phyloP scores from a whole-genome alignment of 768 basidiomycete species.

The Pleurotus djamor region DNA sequence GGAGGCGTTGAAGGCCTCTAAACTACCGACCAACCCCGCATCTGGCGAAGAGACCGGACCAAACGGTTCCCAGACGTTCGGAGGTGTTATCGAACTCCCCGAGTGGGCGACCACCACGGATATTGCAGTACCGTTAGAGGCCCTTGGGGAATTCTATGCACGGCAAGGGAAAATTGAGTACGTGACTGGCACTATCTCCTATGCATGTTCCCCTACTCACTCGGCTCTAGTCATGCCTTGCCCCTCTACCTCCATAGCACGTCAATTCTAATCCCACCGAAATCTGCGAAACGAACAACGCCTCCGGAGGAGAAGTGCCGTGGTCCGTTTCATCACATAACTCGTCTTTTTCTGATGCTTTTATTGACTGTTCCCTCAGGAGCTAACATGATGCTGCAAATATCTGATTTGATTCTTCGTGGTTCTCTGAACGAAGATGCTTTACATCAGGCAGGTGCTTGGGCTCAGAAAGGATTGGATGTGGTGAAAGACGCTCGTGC shows the following conservation, averaged over 20 bases:
- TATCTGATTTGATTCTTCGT: slow-evolving; percentile 42
- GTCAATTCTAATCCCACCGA: slow-evolving; percentile 52
- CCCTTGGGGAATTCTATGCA: slow-evolving; percentile 62
- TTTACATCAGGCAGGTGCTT: slow-evolving; percentile 52
- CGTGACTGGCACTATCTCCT: slow-evolving; percentile 15
- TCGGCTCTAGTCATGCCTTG: slow-evolving; percentile 44
- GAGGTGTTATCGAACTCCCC: slow-evolving; percentile 52
- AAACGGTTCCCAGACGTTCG: slow-evolving; percentile 31
- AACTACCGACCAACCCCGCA: neutral
- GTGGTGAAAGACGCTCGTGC: slow-evolving; percentile 21
- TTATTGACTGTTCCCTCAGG: slow-evolving; percentile 19
- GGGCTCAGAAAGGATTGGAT: slow-evolving; percentile 51
- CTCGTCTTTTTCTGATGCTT: neutral
- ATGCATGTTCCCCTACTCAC: slow-evolving; percentile 4
- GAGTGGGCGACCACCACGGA: slow-evolving; percentile 58
- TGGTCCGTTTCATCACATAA: slow-evolving; percentile 33
- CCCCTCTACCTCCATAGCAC: slow-evolving; percentile 67
- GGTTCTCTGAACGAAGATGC: slow-evolving; percentile 23
- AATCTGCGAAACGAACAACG: slow-evolving; percentile 24
- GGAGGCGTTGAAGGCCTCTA: slow-evolving; percentile 28
- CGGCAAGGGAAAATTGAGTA: slow-evolving; percentile 55
- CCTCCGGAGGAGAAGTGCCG: slow-evolving; percentile 54
- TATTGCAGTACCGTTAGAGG: slow-evolving; percentile 66
- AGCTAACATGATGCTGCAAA: slow-evolving; percentile 44
- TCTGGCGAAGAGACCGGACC: neutral